Percentiles rank a stretch among this genome's conserved stretches.
Evolutionary conservation across 73 alveolate species (phyloP).

Genomic region (Tetrahymena thermophila): DNA sequence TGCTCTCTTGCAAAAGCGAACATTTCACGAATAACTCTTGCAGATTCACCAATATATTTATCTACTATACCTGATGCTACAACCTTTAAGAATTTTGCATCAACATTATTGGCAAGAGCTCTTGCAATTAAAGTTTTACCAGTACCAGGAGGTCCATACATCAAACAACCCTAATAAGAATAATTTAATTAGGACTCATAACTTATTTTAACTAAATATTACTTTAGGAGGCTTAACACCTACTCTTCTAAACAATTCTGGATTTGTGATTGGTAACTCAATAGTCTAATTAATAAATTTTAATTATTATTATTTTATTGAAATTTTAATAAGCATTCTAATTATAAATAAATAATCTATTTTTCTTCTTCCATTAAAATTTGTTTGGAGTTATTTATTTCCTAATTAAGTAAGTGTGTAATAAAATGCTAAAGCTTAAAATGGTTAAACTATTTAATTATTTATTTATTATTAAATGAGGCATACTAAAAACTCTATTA

Average conservation of each 20-base stretch:
- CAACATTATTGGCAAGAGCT: constrained; percentile 97
- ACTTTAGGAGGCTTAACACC: constrained; percentile 98
- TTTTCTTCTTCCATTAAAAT: background rate
- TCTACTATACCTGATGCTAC: constrained; percentile 98
- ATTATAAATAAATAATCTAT: too few relatives aligned
- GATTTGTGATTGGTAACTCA: constrained; percentile 98
- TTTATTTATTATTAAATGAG: too few relatives aligned
- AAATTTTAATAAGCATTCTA: background rate
- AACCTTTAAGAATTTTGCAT: constrained; percentile 90
- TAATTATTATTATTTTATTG: background rate
- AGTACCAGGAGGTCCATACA: constrained; percentile 99
- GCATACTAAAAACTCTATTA: background rate
- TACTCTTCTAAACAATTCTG: constrained; percentile 96
- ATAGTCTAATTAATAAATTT: constrained; percentile 53
- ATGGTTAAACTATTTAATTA: too few relatives aligned
- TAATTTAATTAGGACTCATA: background rate
- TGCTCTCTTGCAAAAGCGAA: constrained; percentile 98
- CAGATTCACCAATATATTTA: constrained; percentile 99
- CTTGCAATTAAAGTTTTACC: constrained; percentile 98
- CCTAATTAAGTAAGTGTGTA: background rate
- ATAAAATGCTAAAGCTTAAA: too few relatives aligned
- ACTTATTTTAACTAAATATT: background rate
- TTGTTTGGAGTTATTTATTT: too few relatives aligned
- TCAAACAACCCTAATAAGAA: constrained; percentile 76
- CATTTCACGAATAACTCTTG: constrained; percentile 99